Evolutionary conservation across 177 flowering plant species (phyloP).

Genomic region (Tripterygium wilfordii): DNA sequence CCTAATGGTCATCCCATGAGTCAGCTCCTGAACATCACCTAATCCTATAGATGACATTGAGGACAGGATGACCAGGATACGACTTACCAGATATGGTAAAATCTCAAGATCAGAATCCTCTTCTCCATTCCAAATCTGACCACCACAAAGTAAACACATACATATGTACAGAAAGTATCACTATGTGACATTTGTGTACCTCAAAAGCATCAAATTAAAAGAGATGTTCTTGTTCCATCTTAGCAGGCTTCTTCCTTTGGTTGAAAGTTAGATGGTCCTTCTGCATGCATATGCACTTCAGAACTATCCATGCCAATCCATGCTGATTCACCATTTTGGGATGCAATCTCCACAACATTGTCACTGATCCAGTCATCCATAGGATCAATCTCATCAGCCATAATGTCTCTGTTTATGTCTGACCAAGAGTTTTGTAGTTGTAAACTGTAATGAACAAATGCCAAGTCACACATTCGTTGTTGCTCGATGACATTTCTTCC

Average conservation of each 20-base stretch:
- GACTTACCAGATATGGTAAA: no score
- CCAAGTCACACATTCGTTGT: slow-evolving; percentile 25
- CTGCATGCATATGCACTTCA: background rate
- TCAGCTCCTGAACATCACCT: no score
- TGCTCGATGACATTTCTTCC: slow-evolving; percentile 35
- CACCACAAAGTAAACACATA: no score
- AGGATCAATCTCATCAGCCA: slow-evolving; percentile 25
- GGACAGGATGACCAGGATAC: no score
- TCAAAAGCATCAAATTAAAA: no score
- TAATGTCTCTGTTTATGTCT: background rate
- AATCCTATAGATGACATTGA: no score
- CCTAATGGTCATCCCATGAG: no score
- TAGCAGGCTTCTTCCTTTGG: slow-evolving; percentile 13
- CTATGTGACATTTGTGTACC: no score
- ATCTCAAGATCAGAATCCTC: no score
- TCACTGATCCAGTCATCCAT: slow-evolving; percentile 35
- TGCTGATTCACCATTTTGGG: slow-evolving; percentile 5
- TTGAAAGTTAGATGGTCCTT: slow-evolving; percentile 7
- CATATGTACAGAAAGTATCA: no score
- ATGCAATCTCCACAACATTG: background rate
- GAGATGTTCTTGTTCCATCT: no score
- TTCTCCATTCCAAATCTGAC: no score
- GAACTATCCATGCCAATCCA: slow-evolving; percentile 11
- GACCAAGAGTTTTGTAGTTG: slow-evolving; percentile 22
- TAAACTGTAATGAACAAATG: slow-evolving; percentile 51